phyloP scores from a whole-genome alignment of 2,329 filamentous ascomycete species.

The Ceratocystis huliohia region DNA sequence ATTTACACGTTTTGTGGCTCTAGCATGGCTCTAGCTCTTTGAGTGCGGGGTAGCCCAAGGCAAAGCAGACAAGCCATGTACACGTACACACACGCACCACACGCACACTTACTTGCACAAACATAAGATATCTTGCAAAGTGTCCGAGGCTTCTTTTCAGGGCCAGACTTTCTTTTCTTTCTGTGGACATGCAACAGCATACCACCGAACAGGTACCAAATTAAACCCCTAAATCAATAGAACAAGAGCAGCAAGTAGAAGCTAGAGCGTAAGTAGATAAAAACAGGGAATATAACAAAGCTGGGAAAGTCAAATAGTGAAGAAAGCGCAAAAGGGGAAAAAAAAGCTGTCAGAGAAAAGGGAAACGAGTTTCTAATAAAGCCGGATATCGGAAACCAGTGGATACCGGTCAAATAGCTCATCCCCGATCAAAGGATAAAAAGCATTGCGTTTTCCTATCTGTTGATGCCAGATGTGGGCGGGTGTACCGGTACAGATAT shows the following conservation, averaged over 20 bases:
- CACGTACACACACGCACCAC: not conserved
- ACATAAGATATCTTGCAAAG: not conserved
- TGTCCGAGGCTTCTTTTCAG: not conserved
- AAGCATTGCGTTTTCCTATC: not conserved
- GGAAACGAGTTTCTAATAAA: not conserved
- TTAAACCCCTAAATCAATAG: not conserved
- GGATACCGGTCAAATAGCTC: not conserved
- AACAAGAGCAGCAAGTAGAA: not conserved
- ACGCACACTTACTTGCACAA: too few relatives aligned
- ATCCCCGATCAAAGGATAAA: not conserved
- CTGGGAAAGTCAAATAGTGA: not conserved
- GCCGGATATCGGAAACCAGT: slow-evolving; percentile 4
- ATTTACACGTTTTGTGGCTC: too few relatives aligned
- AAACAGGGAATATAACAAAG: slow-evolving; percentile 7
- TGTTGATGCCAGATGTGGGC: not conserved
- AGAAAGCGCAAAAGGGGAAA: not conserved
- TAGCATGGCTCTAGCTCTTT: not conserved
- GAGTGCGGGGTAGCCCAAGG: not conserved
- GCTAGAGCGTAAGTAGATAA: not conserved
- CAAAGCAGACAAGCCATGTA: not conserved
- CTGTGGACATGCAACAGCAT: not conserved
- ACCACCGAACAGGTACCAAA: not conserved
- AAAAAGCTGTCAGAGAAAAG: not conserved
- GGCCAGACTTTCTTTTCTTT: slow-evolving; percentile 1
- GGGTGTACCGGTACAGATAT: not conserved